These are phyloP conservation scores for Magnaporthiopsis poae DNA, from an alignment of 2,329 filamentous ascomycete genomes.

Conservation along the genomic window DNA sequence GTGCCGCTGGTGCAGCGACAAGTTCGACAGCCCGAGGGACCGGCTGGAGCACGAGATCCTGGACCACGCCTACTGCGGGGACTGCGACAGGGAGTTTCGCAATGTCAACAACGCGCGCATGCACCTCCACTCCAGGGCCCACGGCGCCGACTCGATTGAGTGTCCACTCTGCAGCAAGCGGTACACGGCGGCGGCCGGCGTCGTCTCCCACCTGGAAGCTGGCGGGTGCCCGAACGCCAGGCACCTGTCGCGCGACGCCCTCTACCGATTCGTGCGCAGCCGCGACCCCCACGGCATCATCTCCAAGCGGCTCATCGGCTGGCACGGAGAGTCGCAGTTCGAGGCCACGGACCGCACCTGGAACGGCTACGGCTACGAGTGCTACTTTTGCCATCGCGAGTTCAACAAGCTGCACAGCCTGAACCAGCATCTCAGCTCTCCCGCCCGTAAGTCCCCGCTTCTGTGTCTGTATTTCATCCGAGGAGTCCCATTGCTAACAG, in stretches of 20 bases:
- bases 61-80: conserved; percentile 2
- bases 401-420: conserved; percentile 30
- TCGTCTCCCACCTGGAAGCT: conserved; percentile 46
- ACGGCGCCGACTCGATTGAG: conserved; percentile 31
- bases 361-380: conserved; percentile 39
- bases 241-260: conserved; percentile 34
- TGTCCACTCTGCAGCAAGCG: conserved; percentile 46
- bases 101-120: conserved; percentile 17
- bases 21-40: background rate
- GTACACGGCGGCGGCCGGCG: conserved; percentile 41
- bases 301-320: conserved; percentile 41
- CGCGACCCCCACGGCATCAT: conserved; percentile 39
- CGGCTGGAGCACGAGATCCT: conserved; percentile 4
- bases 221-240: conserved; percentile 39
- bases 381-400: conserved; percentile 40
- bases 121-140: conserved; percentile 45
- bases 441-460: conserved; percentile 25
- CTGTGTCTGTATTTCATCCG: too few species aligned
- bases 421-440: conserved; percentile 45
- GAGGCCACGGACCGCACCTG: conserved; percentile 30
- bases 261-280: conserved; percentile 35
- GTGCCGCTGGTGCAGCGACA: conserved; percentile 1
- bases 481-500: conserved; percentile 6
- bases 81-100: background rate
- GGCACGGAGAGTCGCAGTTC: conserved; percentile 26